A percentile compares a stretch with the other conserved stretches of the same genome.
phyloP scores from a whole-genome alignment of 495 filamentous ascomycete species.

The Aspergillus panamensis region DNA sequence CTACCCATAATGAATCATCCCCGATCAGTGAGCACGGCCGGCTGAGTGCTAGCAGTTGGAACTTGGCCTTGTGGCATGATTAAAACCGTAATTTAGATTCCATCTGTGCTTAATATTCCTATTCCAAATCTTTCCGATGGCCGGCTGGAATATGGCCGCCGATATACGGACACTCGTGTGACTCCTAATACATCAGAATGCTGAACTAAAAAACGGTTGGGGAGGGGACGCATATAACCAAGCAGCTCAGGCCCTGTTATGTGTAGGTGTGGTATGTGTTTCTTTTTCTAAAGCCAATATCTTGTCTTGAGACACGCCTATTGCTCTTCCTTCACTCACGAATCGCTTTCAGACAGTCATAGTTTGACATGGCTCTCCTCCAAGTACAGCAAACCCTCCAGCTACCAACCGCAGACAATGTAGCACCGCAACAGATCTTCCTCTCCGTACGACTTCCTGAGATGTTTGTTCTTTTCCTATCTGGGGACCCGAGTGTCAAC shows the following conservation, averaged over 20 bases:
- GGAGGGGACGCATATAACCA: neutral
- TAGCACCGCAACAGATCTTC: neutral
- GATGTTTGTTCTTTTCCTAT: conserved; percentile 33
- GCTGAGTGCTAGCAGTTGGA: neutral
- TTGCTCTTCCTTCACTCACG: neutral
- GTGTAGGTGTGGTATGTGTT: no score
- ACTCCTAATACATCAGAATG: neutral
- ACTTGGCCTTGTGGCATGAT: neutral
- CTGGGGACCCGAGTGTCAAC: conserved; percentile 25
- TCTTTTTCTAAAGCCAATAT: neutral
- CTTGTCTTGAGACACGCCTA: neutral
- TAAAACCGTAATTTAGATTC: no score
- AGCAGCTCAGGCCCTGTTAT: neutral
- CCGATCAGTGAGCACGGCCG: neutral
- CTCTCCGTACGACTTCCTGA: conserved; percentile 27
- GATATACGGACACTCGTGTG: neutral
- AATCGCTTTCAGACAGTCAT: neutral
- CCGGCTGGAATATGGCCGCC: neutral
- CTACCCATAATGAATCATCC: neutral
- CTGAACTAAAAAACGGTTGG: neutral
- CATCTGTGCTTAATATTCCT: neutral
- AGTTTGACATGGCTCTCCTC: conserved; percentile 8
- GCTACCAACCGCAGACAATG: neutral
- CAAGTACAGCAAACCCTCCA: neutral
- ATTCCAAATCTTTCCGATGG: neutral